phyloP scores from a whole-genome alignment of 192 early-diverging fungal species.

The Coemansia asiatica region DNA sequence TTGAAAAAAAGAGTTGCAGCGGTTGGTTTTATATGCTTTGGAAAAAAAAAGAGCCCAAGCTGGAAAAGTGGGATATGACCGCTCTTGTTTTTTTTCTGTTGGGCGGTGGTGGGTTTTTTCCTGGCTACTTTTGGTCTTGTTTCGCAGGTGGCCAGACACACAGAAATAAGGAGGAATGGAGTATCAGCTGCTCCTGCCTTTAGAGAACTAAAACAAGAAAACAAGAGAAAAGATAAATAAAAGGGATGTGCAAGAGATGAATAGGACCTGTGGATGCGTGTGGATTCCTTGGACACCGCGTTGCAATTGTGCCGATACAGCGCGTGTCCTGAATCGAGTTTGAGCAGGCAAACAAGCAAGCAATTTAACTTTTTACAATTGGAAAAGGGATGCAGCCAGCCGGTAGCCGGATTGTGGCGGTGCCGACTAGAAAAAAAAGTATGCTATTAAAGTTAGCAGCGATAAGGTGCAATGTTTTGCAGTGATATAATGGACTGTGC shows the following conservation, averaged over 20 bases:
- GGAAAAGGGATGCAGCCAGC: neutral
- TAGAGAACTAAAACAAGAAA: neutral
- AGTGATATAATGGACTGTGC: no score
- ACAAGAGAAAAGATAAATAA: neutral
- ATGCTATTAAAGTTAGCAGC: neutral
- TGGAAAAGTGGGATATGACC: neutral
- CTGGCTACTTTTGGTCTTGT: slow-evolving; percentile 2
- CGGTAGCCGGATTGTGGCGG: neutral
- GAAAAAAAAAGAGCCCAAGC: neutral
- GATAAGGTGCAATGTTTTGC: neutral
- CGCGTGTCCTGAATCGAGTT: neutral
- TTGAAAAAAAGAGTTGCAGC: neutral
- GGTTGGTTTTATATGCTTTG: neutral
- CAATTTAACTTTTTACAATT: neutral
- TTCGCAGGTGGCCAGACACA: neutral
- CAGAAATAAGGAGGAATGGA: neutral
- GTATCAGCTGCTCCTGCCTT: neutral
- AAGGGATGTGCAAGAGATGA: slow-evolving; percentile 5
- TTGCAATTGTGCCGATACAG: neutral
- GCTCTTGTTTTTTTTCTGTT: slow-evolving; percentile 2
- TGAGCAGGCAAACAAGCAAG: neutral
- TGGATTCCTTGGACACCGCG: slow-evolving; percentile 1
- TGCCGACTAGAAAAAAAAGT: neutral
- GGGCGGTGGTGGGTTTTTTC: neutral
- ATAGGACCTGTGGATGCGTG: neutral